phyloP scores from a whole-genome alignment of 2,329 filamentous ascomycete genomes.

The Trichoderma citrinoviride region DNA sequence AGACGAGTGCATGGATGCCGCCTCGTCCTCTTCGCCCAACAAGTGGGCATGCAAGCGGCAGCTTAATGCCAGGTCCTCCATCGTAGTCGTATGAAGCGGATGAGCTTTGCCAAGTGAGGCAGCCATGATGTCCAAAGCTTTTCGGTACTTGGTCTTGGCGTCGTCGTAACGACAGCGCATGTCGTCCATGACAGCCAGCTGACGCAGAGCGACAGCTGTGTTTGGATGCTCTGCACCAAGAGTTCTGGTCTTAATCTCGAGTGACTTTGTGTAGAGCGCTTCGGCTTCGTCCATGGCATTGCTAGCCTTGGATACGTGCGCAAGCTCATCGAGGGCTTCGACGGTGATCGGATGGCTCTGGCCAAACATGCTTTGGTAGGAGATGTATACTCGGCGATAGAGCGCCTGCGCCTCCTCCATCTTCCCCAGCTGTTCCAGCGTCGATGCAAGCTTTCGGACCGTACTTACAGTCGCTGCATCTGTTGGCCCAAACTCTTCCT shows the following conservation, averaged over 20 bases:
- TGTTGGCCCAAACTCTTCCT: constrained; percentile 27
- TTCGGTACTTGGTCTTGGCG: constrained; percentile 27
- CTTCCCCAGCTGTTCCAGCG: constrained; percentile 27
- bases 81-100: constrained; percentile 27
- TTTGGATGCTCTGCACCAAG: constrained; percentile 28
- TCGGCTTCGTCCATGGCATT: constrained; percentile 33
- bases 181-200: constrained; percentile 31
- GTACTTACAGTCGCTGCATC: constrained; percentile 29
- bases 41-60: constrained; percentile 23
- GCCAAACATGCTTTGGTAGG: constrained; percentile 30
- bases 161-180: constrained; percentile 26
- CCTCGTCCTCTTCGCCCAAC: constrained; percentile 17
- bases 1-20: not conserved
- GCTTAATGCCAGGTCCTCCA: constrained; percentile 29
- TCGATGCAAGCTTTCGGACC: constrained; percentile 29
- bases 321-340: constrained; percentile 31
- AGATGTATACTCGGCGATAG: constrained; percentile 29
- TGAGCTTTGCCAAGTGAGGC: constrained; percentile 28
- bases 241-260: constrained; percentile 28
- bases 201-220: constrained; percentile 29
- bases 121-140: constrained; percentile 27
- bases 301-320: constrained; percentile 27
- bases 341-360: constrained; percentile 30
- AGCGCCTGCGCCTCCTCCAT: constrained; percentile 29
- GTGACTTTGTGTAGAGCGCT: constrained; percentile 28